Base-by-base conservation (phyloP, 495 filamentous ascomycete species). In the Parachaetomium inaequale region DNA sequence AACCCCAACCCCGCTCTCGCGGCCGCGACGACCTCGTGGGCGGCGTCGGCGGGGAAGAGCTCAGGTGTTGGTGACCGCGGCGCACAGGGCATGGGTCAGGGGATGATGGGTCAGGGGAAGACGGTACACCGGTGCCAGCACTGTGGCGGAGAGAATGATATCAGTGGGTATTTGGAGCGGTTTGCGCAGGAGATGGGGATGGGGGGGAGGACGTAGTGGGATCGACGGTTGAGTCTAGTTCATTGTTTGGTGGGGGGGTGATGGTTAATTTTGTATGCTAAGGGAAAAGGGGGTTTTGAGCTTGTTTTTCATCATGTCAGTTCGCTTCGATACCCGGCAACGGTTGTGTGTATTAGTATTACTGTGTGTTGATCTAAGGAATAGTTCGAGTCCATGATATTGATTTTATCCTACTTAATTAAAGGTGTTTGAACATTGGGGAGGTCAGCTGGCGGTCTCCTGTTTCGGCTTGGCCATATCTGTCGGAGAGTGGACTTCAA, bases 121-220 rank as follows among this genome's bases (percentile, higher is more conserved):
- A 61, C 73, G 12, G 4, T 68, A 60, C 69, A 75, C 38, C 59
- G 55, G 63, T 76, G 73, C 45, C 59, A 62, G 58, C 70, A 70
- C 53, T 76, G 72, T 32, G 71, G 71, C 1, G 50, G 62, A n/a
- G 71, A 75, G n/a, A 73, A 72, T 58, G 72, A 74, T 65, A 68
- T 74, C 34, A 68, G 66, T 45, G 68, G 40, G 14, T 61, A 49
- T 65, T 25, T 58, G 19, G 52, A 47, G 34, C 21, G 46, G 38
- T 19, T 34, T 38, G 28, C 6, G 32, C 29, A 28, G 49, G 46
- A 51, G 29, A 36, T 21, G 42, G 29, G 21, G 23, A 8, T 15
- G 55, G 29, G n/a, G 28, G 12, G 8, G 17, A 17, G 36, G 19
- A 19, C n/a, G 40, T 8, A 17, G 19, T 21, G 14, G 17, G 36